Base-by-base conservation (phyloP, 495 filamentous ascomycete species). In the Aspergillus sparsus region DNA sequence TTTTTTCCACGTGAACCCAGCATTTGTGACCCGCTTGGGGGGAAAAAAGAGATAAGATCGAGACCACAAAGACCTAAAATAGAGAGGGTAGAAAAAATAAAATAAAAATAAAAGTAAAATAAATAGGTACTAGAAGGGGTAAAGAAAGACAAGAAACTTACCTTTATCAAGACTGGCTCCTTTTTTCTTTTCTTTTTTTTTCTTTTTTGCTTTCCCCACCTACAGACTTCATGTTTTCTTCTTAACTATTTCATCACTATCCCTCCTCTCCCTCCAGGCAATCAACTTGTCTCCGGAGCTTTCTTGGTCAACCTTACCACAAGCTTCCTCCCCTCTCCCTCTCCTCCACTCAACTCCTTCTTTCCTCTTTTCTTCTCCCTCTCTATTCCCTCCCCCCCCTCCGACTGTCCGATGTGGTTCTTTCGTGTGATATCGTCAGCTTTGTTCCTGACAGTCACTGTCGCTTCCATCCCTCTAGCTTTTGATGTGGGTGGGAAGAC, bases 401-500 rank as follows among this genome's bases (percentile, higher is more conserved):
- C n/a, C 21, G n/a, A 9, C 21, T 49, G 62, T 67, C 69, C 66
- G 66, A 83, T 88, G 88, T 89, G 87, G 88, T 79, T 91, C 71
- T 81, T 90, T 71, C 84, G 85, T 66, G 79, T 86, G 66, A 71
- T 87, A 64, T 89, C 87, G 68, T 87, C 87, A 73, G 81, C 86
- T 70, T 72, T 89, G 74, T 97, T 96, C 77, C 84, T 98, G 63
- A 80, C 88, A 72, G 87, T 88, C 73, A 91, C 93, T 71, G 86
- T 98, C 69, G 85, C 97, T 66, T 94, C 90, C 53, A 90, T 98
- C 72, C 94, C 94, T 58, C 85, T 98, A 56, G 88, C 94, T 62
- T 98, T 97, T 75, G 94, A 98, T 80, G 92, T 98, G 67, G 94
- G 94, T 70, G 94, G 94, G 52, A 86, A 92, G 71, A 91, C 92